Evolutionary conservation across 768 basidiomycete genomes (phyloP), one percentile per base, ranked within the genome.

Genomic region (Hydnomerulius pinastri): DNA sequence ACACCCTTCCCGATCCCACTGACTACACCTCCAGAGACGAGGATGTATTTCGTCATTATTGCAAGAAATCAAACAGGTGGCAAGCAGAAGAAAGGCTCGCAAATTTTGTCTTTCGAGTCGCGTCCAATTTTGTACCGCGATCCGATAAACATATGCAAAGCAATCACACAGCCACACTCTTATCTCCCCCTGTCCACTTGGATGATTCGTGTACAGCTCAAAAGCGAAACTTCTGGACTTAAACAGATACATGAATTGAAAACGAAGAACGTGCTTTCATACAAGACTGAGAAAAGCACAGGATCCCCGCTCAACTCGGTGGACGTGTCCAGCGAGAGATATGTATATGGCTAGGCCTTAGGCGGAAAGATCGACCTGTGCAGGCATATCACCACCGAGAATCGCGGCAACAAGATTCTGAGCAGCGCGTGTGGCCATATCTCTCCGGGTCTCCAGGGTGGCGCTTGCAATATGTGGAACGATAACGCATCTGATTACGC

Each of bases 1-100:
- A 98, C 93, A 61, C 96, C 96, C 82, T 99, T 99, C 57, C 96
- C 96, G 63, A 99, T 99, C 47, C 96, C 96, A 63, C 92, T 96
- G 67, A 99, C 90, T 50, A 99, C 96, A 71, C 96, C 96, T 51
- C 96, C 96, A 32, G 90, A 92, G 25, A 99, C 92, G 56, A 98
- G 62, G 64, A 98, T 98, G 74, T 92, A 98, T 75, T 98, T 98
- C 53, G 90, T 93, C 90, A 94, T 94, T 40, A 36, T 55, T 35
- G 48, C 51, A 37, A 48, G 43, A 30, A 48, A 42, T 46, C 28
- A 41, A 48, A 47, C 21, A 45, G 21, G 48, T 35, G 39, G 38
- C 40, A 50, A 46, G 54, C 50, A 38, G 43, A 25, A 54, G n/a
- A 43, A 23, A 39, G 42, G 42, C 46, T 46, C 46, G 30, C 45